phyloP scores from a whole-genome alignment of 352 stramenopile genomes.

The Globisporangium mamillatum region DNA sequence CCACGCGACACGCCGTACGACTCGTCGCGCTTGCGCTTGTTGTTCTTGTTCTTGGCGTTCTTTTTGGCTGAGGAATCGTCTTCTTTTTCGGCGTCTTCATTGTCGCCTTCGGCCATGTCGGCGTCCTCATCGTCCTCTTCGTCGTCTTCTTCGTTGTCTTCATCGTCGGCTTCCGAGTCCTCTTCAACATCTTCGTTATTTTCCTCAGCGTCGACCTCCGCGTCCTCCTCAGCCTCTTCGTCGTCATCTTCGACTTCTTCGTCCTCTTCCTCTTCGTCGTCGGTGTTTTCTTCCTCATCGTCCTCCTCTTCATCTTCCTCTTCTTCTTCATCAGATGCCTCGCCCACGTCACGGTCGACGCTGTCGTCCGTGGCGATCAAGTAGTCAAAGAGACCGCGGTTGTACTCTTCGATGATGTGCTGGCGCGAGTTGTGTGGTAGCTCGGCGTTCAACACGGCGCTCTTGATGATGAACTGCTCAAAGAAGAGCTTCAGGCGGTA shows the following conservation, averaged over 20 bases:
- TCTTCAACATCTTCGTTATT: slow-evolving; percentile 63
- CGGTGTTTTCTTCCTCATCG: slow-evolving; percentile 33
- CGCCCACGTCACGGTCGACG: slow-evolving; percentile 83
- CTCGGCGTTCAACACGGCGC: slow-evolving; percentile 98
- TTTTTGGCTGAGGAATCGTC: slow-evolving; percentile 22
- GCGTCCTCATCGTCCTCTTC: slow-evolving; percentile 27
- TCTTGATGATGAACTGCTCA: slow-evolving; percentile 98
- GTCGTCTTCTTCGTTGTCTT: slow-evolving; percentile 71
- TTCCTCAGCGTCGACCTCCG: slow-evolving; percentile 35
- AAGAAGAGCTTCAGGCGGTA: slow-evolving; percentile 99
- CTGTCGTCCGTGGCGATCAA: slow-evolving; percentile 98
- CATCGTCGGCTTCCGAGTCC: slow-evolving; percentile 26
- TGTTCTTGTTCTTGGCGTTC: slow-evolving; percentile 41
- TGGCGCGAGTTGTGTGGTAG: slow-evolving; percentile 96
- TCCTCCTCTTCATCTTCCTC: slow-evolving; percentile 68
- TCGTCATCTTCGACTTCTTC: slow-evolving; percentile 41
- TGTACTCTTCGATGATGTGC: slow-evolving; percentile 96
- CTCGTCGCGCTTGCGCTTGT: slow-evolving; percentile 73
- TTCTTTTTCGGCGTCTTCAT: slow-evolving; percentile 25
- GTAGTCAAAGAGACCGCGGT: slow-evolving; percentile 98
- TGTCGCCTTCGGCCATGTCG: slow-evolving; percentile 32
- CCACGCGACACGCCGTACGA: slow-evolving; percentile 96
- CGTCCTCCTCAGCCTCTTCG: slow-evolving; percentile 38
- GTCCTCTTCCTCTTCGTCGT: slow-evolving; percentile 46
- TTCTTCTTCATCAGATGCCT: slow-evolving; percentile 61